Evolutionary conservation across 257 asterid species (phyloP).

Genomic region (Solanum appendiculatum): DNA sequence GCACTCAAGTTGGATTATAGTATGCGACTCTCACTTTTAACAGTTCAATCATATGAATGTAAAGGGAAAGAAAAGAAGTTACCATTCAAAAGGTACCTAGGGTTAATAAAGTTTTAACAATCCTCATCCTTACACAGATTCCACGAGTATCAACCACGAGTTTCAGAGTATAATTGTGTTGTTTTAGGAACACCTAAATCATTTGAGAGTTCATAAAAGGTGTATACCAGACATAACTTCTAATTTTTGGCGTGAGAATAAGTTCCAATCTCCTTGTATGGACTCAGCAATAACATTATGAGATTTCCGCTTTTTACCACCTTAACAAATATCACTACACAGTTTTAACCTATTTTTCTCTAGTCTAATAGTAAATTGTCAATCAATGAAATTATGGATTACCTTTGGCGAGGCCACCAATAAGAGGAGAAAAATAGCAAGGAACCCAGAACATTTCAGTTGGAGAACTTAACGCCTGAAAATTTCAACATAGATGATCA

Average conservation of each 20-base stretch:
- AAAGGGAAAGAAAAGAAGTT: background rate
- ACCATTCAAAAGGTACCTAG: background rate
- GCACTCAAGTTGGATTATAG: background rate
- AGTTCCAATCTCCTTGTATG: background rate
- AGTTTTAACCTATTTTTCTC: background rate
- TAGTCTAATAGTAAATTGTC: background rate
- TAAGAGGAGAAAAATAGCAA: conserved; percentile 50
- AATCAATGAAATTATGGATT: conserved; percentile 1
- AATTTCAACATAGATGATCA: conserved; percentile 4
- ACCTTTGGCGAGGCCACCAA: conserved; percentile 69
- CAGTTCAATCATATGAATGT: background rate
- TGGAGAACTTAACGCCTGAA: conserved; percentile 74
- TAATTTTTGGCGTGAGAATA: background rate
- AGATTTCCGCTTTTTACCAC: background rate
- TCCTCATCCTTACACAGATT: background rate
- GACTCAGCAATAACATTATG: background rate
- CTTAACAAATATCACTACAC: background rate
- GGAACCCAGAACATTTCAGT: conserved; percentile 38
- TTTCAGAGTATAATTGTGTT: background rate
- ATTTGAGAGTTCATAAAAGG: background rate
- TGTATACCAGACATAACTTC: background rate
- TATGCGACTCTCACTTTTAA: background rate
- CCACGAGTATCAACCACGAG: background rate
- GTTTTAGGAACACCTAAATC: background rate
- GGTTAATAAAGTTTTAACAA: background rate